Evolutionary conservation across 2,329 filamentous ascomycete genomes (phyloP).

Genomic region (Fonsecaea multimorphosa): DNA sequence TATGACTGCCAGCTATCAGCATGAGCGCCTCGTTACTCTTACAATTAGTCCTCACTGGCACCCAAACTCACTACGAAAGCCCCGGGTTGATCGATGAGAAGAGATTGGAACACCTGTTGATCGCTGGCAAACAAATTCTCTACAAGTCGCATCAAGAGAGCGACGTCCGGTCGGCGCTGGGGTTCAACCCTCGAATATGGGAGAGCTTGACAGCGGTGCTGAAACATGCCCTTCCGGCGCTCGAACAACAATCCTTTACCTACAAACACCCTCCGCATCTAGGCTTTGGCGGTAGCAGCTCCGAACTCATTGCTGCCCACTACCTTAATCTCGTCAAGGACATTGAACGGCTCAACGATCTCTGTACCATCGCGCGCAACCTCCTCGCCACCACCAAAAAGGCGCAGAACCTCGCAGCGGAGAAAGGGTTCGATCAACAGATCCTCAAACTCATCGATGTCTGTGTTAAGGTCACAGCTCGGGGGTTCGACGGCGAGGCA

Average conservation of each 20-base stretch:
- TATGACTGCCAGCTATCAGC: slow-evolving; percentile 24
- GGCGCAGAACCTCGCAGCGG: slow-evolving; percentile 68
- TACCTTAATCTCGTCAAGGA: slow-evolving; percentile 66
- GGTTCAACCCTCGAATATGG: slow-evolving; percentile 64
- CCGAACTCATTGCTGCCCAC: slow-evolving; percentile 66
- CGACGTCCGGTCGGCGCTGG: slow-evolving; percentile 64
- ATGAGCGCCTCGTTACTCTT: slow-evolving; percentile 47
- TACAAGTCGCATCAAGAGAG: slow-evolving; percentile 63
- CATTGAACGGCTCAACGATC: slow-evolving; percentile 66
- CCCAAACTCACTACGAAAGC: slow-evolving; percentile 65
- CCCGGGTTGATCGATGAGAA: slow-evolving; percentile 65
- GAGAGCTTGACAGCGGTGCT: slow-evolving; percentile 64
- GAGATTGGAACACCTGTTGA: slow-evolving; percentile 63
- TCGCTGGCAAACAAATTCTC: slow-evolving; percentile 65
- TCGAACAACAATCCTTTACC: slow-evolving; percentile 67
- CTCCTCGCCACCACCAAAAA: slow-evolving; percentile 65
- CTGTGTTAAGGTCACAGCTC: slow-evolving; percentile 67
- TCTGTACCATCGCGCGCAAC: slow-evolving; percentile 67
- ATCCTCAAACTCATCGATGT: slow-evolving; percentile 67
- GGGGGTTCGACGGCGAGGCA: slow-evolving; percentile 68
- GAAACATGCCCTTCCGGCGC: slow-evolving; percentile 64
- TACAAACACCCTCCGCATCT: slow-evolving; percentile 60
- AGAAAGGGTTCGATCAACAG: slow-evolving; percentile 65
- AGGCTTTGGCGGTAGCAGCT: slow-evolving; percentile 41
- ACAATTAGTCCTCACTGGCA: slow-evolving; percentile 55